A percentile compares a stretch with the other conserved stretches of the same genome.
Evolutionary conservation across 2,329 filamentous ascomycete genomes (phyloP).

Genomic region (Exophiala alcalophila): DNA sequence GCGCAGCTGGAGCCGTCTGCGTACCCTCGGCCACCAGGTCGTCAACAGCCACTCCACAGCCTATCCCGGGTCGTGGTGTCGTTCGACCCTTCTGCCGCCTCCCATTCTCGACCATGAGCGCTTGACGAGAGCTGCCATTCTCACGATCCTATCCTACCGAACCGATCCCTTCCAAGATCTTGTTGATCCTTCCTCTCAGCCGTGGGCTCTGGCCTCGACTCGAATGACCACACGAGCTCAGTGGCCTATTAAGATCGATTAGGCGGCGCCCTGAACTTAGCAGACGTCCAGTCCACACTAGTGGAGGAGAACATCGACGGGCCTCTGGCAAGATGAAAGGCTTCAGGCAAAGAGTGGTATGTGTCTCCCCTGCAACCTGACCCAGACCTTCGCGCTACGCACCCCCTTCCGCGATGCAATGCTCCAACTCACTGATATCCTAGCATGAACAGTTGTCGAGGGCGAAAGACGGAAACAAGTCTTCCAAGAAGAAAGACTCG

Average conservation of each 20-base stretch:
- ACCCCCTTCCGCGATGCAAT: conserved; percentile 7
- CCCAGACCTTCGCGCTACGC: conserved; percentile 1
- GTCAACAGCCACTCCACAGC: conserved; percentile 10
- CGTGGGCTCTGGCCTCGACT: conserved; percentile 5
- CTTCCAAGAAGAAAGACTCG: conserved; percentile 62
- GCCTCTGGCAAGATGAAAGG: conserved; percentile 76
- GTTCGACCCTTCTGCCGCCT: conserved; percentile 1
- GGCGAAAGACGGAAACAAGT: conserved; percentile 83
- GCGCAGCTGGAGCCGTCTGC: no score
- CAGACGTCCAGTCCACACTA: conserved; percentile 4
- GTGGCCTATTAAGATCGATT: conserved; percentile 7
- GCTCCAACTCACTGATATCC: conserved; percentile 29
- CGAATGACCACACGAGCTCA: conserved; percentile 14
- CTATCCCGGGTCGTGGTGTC: conserved; percentile 5
- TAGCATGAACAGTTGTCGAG: conserved; percentile 83
- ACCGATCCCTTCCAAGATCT: no score
- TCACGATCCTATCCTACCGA: not conserved
- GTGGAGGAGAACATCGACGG: conserved; percentile 16
- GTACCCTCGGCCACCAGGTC: no score
- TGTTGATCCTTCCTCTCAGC: no score
- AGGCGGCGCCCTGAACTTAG: conserved; percentile 16
- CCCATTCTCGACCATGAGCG: conserved; percentile 11
- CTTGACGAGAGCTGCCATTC: conserved; percentile 5
- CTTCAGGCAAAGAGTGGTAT: conserved; percentile 95
- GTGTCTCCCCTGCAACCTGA: conserved; percentile 39